Base-by-base conservation (phyloP, 805 yeast genomes). In the Sugiyamaella floridensis region DNA sequence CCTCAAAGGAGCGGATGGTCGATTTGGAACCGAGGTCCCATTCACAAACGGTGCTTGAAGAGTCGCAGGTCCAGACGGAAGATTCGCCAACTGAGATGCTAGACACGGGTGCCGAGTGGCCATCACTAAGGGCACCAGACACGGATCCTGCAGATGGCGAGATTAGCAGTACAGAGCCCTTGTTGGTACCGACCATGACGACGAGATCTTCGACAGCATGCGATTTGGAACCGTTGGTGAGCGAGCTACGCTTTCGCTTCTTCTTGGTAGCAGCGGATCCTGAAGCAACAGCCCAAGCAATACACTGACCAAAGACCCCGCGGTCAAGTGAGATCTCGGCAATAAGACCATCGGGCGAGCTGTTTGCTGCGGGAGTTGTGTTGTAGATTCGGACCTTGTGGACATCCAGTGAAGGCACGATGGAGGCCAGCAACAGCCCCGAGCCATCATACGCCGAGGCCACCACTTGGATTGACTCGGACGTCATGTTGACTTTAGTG, bases 331-430 rank as follows among this genome's bases (percentile, higher is more conserved):
- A 72, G 60, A 78, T 77, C 18, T 79, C 80, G 40, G 75, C 68
- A 58, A 76, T 74, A 29, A 79, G 63, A 5, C 56, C 50, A 40
- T 56, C 32, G 11, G 19, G 58, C 28, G 49, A 43, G 26, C 41
- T n/a, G n/a, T 15, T 16, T 10, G 29, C 34, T 71, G 59, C 14
- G 75, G 65, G 26, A n/a, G 48, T 32, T 14, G 32, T 20, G 16
- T 85, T 75, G 62, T 82, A 83, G 1, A 85, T 86, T 52, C 82
- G 74, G 40, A 88, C 70, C 58, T 81, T 80, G 62, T 85, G 92
- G 4, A 82, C 73, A 65, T 86, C 92, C 54, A 88, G 75, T 1
- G 88, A 84, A 37, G 80, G 78, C 18, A 80, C 71, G 0, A 80
- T 87, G 45, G 81, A 78, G 22, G 90, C 89, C 59, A 82, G 75